These are phyloP conservation scores for Fusarium sp. DNA, from an alignment of 2,329 filamentous ascomycete genomes.

Conservation along the genomic window DNA sequence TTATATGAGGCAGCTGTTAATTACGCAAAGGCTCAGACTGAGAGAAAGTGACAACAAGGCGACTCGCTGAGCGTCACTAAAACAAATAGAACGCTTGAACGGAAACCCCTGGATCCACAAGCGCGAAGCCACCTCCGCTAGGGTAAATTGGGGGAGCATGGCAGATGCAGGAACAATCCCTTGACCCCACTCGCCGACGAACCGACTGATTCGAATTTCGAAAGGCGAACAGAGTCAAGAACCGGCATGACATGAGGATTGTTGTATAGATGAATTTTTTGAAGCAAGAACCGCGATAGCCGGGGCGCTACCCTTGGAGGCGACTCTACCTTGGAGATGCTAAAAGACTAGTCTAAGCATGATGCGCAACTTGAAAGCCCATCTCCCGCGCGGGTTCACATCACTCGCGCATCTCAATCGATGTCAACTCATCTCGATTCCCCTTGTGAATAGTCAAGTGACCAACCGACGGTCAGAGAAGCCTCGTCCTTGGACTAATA, in stretches of 20 bases:
- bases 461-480: conserved; percentile 27
- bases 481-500: conserved; percentile 30
- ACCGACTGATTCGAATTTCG: conserved; percentile 33
- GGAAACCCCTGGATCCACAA: conserved; percentile 14
- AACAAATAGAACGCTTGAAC: conserved; percentile 9
- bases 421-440: conserved; percentile 6
- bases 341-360: background rate
- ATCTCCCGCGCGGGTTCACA: conserved; percentile 29
- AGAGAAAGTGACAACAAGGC: conserved; percentile 9
- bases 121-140: conserved; percentile 34
- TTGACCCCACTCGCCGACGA: conserved; percentile 39
- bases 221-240: background rate
- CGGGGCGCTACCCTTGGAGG: background rate
- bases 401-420: conserved; percentile 7
- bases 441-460: conserved; percentile 15
- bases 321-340: background rate
- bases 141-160: conserved; percentile 32
- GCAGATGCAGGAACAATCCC: conserved; percentile 47
- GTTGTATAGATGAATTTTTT: background rate
- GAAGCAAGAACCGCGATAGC: background rate
- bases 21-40: background rate
- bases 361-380: conserved; percentile 23
- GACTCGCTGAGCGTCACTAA: conserved; percentile 13
- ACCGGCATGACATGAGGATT: conserved; percentile 7
- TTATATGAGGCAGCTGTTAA: conserved; percentile 1